Base-by-base conservation (phyloP, 768 basidiomycete genomes). In the Sarcodon aspratus region DNA sequence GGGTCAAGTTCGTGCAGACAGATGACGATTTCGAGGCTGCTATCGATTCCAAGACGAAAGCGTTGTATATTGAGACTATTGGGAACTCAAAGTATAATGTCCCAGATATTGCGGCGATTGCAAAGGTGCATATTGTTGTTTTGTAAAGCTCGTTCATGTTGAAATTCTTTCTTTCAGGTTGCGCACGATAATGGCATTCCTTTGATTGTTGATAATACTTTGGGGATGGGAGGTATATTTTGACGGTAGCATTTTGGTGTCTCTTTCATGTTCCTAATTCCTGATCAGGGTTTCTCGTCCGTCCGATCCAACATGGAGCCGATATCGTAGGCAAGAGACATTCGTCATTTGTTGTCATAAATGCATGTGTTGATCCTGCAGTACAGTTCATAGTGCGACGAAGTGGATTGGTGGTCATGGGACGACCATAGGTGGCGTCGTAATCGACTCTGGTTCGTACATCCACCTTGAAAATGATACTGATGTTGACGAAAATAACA, bases 381-480 rank as follows among this genome's bases (percentile, higher is more conserved):
- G 5, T 49, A 3, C 48, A 73, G 80, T 87, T 13, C 80, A 88
- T 60, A 83, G 80, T 45, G 83, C 83, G 1, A 88, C 87, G 1
- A 89, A 91, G 57, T 91, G 87, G 88, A 87, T 89, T 33, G 80
- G 82, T 9, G 82, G 83, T 0, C 85, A 87, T 51, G 86, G 88
- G 32, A 88, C 80, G 0, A 84, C 82, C 18, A 85, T 91, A 44
- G 85, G 72, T 5, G 88, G 87, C 36, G 76, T 87, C 32, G 67
- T 91, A 50, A 63, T 90, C 44, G 85, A 88, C 60, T 73, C 75
- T 9, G 85, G 85, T 75, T 60, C 32, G 59, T 63, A 55, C 32
- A 35, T 55, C 49, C 49, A 9, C 18, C 44, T 40, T 12, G 10
- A 6, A 48, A 35, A n/a, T 32, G 33, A 46, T 50, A 7, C n/a